Conservation (phyloP, 2,329 filamentous ascomycete genomes). For the Xylariaceae sp. region DNA sequence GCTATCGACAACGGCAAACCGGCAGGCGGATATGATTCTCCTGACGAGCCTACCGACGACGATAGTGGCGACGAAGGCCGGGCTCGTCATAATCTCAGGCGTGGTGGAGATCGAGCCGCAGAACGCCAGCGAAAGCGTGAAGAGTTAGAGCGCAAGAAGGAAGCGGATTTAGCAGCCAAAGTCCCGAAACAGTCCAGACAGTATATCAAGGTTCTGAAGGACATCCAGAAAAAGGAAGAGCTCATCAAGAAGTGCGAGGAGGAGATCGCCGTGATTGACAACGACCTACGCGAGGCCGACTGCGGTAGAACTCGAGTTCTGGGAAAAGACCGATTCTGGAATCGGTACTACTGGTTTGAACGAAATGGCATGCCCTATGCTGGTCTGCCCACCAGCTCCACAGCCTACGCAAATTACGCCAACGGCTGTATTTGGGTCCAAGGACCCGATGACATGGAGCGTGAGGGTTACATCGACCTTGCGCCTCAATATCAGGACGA, state of each 20-base stretch:
- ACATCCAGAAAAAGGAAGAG: slow-evolving; percentile 82
- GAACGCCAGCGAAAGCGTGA: slow-evolving; percentile 75
- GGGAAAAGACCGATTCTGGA: slow-evolving; percentile 95
- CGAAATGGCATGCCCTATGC: slow-evolving; percentile 96
- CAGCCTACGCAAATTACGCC: slow-evolving; percentile 78
- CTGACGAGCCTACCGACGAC: slow-evolving; percentile 54
- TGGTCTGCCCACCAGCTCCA: slow-evolving; percentile 82
- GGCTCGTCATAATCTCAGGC: slow-evolving; percentile 48
- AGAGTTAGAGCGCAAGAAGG: slow-evolving; percentile 64
- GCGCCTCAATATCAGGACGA: slow-evolving; percentile 64
- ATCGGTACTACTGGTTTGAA: slow-evolving; percentile 99
- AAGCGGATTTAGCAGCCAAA: slow-evolving; percentile 59
- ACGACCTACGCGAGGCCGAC: slow-evolving; percentile 88
- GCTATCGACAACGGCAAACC: slow-evolving; percentile 56
- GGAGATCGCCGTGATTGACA: slow-evolving; percentile 78
- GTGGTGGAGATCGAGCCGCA: slow-evolving; percentile 62
- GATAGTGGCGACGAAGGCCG: slow-evolving; percentile 65
- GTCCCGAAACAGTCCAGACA: slow-evolving; percentile 77
- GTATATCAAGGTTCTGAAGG: slow-evolving; percentile 79
- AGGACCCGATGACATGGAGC: slow-evolving; percentile 84
- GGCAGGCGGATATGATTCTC: slow-evolving; percentile 59
- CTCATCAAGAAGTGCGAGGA: slow-evolving; percentile 76
- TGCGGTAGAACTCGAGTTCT: slow-evolving; percentile 84
- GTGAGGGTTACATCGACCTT: slow-evolving; percentile 79
- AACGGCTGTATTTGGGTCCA: slow-evolving; percentile 97